A percentile compares a stretch with the other conserved stretches of the same genome.
phyloP scores from a whole-genome alignment of 2,329 filamentous ascomycete genomes.

The Sporothrix curviconia region DNA sequence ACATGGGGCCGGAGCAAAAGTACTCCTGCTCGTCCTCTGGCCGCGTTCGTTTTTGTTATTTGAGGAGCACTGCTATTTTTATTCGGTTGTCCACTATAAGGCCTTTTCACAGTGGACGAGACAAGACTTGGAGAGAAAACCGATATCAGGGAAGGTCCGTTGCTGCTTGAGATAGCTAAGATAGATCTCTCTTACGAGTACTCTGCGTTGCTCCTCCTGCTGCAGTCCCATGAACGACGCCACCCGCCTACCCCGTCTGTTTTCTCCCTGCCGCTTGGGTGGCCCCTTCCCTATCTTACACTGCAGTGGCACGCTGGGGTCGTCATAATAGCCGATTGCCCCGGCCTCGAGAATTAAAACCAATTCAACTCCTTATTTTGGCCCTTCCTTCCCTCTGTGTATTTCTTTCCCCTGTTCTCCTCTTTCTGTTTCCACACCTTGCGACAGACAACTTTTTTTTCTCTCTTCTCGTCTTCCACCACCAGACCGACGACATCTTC shows the following conservation, averaged over 20 bases:
- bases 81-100: no score
- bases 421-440: not conserved
- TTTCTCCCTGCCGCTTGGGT: slow-evolving; percentile 1
- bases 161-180: no score
- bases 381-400: not conserved
- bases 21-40: no score
- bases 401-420: not conserved
- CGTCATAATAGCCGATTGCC: slow-evolving; percentile 1
- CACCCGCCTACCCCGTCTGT: not conserved
- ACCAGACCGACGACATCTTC: not conserved
- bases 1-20: no score
- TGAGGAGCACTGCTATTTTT: no score
- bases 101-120: no score
- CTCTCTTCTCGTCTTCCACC: not conserved
- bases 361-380: not conserved
- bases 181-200: no score
- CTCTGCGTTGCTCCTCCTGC: not conserved
- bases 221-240: not conserved
- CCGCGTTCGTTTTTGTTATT: no score
- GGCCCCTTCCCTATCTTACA: not conserved
- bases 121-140: no score
- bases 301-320: not conserved
- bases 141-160: no score
- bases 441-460: not conserved
- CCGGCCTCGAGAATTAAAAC: slow-evolving; percentile 6